Evolutionary conservation across 2,329 filamentous ascomycete species (phyloP), one percentile per base, ranked within the genome.

Genomic region (Ceratocystis smalleyi): DNA sequence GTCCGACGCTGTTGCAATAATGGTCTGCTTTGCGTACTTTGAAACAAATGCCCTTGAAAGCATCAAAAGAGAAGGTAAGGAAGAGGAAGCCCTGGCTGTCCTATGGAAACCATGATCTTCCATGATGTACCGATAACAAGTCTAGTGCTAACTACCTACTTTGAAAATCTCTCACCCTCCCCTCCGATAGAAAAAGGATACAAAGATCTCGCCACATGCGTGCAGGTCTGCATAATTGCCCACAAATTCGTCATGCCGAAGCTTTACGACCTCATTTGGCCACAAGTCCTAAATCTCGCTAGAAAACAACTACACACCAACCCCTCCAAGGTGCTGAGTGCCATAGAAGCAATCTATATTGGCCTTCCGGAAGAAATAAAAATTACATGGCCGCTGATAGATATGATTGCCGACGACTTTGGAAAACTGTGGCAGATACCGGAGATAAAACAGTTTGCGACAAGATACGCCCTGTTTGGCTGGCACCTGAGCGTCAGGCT

Each of bases 401-500:
- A 51, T 7, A 22, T 62, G 15, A 10, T 62, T 43, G 60, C 60
- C 6, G 8, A 10, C 2, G 60, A 51, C 24, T 62, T 62, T n/a
- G 6, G 51, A 1, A 32, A 17, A 27, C 43, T 62, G 7, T 35
- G 27, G 43, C n/a, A 15, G 27, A 12, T 32, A 5, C 43, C 43
- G 10, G 43, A 19, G 10, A 35, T 62, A 12, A 10, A 10, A 10
- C 15, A n/a, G 5, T 62, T 62, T 19, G 60, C 60, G 1, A 3
- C 15, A 15, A 17, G 0, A 8, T 6, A 62, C 19, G 60, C 40
- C 3, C 35, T n/a, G 6, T 51, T 62, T 62, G 43, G 43, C 1
- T 62, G 60, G 60, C 43, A 51, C 27, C 30, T 62, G 27, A 62
- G 60, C 60, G 7, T 62, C 5, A 30, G 60, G 17, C 27, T 62